These are phyloP conservation scores for Acrocalymma vagum DNA, from an alignment of 2,329 filamentous ascomycete genomes.

Conservation along the genomic window DNA sequence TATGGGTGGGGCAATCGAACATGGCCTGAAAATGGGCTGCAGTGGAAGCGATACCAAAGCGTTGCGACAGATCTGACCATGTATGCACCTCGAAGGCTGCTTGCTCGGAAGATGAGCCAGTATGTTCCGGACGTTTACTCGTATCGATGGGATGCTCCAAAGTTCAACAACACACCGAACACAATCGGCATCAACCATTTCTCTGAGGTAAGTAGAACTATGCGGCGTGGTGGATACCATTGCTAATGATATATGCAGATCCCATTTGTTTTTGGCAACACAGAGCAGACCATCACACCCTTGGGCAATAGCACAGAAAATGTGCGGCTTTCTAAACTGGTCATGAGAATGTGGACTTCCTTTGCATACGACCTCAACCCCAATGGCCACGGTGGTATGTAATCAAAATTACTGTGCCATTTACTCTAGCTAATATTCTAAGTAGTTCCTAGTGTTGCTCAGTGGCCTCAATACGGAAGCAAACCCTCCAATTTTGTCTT, in stretches of 20 bases:
- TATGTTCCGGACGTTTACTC: conserved; percentile 30
- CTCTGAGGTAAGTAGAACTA: conserved; percentile 27
- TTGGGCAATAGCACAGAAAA: conserved; percentile 33
- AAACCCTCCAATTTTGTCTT: conserved; percentile 37
- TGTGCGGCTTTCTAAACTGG: conserved; percentile 26
- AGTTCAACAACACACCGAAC: conserved; percentile 37
- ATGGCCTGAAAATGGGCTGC: conserved; percentile 36
- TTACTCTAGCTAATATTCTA: background rate
- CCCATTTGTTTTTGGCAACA: conserved; percentile 40
- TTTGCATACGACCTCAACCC: conserved; percentile 39
- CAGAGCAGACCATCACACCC: conserved; percentile 33
- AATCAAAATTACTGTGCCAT: background rate
- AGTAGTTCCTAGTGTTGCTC: conserved; percentile 18
- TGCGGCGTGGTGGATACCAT: background rate
- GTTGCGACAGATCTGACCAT: conserved; percentile 38
- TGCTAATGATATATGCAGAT: conserved; percentile 25
- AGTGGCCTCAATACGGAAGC: conserved; percentile 30
- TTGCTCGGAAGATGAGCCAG: conserved; percentile 33
- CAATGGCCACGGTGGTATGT: conserved; percentile 35
- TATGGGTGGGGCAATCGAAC: conserved; percentile 42
- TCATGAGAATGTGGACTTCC: conserved; percentile 41
- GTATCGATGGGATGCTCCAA: conserved; percentile 42
- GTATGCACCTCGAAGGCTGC: conserved; percentile 34
- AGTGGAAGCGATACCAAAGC: conserved; percentile 37
- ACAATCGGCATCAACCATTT: conserved; percentile 39